Evolutionary conservation across 192 early-diverging fungal genomes (phyloP).

Genomic region (Obelidium mucronatum): DNA sequence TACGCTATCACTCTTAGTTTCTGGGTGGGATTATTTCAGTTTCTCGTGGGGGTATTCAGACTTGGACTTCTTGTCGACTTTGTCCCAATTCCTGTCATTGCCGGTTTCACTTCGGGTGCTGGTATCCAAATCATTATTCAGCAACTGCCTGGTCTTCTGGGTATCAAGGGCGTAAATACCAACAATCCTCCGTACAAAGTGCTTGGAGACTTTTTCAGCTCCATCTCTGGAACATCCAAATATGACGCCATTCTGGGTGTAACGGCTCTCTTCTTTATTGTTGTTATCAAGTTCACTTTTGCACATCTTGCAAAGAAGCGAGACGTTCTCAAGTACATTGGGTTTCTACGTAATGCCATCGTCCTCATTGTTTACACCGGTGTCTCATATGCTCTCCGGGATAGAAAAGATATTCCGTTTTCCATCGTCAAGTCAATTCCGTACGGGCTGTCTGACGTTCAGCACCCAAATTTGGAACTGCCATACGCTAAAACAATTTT

Average conservation of each 20-base stretch:
- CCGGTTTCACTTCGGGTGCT: slow-evolving; percentile 81
- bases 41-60: slow-evolving; percentile 77
- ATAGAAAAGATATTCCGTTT: slow-evolving; percentile 48
- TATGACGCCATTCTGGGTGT: slow-evolving; percentile 68
- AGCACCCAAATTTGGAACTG: slow-evolving; percentile 36
- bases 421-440: slow-evolving; percentile 77
- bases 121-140: slow-evolving; percentile 81
- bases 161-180: slow-evolving; percentile 77
- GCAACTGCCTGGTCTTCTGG: slow-evolving; percentile 83
- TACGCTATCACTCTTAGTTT: slow-evolving; percentile 72
- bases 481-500: slow-evolving; percentile 51
- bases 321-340: slow-evolving; percentile 62
- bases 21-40: slow-evolving; percentile 74
- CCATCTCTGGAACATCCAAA: slow-evolving; percentile 39
- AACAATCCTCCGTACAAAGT: slow-evolving; percentile 76
- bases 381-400: slow-evolving; percentile 67
- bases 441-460: slow-evolving; percentile 66
- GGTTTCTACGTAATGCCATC: slow-evolving; percentile 75
- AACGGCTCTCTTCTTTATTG: slow-evolving; percentile 41
- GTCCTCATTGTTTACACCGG: slow-evolving; percentile 77
- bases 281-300: slow-evolving; percentile 45
- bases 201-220: slow-evolving; percentile 67
- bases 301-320: not conserved
- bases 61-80: slow-evolving; percentile 89
- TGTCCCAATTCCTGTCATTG: slow-evolving; percentile 72